These are phyloP conservation scores for Fonsecaea nubica DNA, from an alignment of 2,329 filamentous ascomycete species.

Conservation along the genomic window DNA sequence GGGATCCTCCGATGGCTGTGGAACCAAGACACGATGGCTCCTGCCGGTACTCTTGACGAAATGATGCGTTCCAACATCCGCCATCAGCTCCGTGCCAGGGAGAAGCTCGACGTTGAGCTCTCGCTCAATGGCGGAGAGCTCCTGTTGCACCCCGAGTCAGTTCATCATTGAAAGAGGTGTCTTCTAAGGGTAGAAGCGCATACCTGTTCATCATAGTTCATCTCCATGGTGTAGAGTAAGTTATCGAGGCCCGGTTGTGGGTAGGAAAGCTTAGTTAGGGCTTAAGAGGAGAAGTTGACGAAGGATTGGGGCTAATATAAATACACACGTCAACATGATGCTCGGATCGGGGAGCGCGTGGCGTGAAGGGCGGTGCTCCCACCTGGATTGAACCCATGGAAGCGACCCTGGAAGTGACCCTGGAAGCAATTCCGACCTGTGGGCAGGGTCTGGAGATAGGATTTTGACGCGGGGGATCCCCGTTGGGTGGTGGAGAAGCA, in stretches of 20 bases:
- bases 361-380: not conserved
- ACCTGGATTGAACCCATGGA: not conserved
- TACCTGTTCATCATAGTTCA: conserved; percentile 55
- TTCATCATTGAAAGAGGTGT: not conserved
- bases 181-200: conserved; percentile 34
- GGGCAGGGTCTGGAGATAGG: not conserved
- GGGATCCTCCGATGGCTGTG: conserved; percentile 57
- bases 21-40: conserved; percentile 52
- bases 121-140: conserved; percentile 38
- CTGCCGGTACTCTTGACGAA: conserved; percentile 63
- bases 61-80: conserved; percentile 66
- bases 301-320: not conserved
- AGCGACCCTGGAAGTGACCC: not conserved
- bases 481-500: not conserved
- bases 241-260: not conserved
- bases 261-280: not conserved
- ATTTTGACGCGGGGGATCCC: not conserved
- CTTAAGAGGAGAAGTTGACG: not conserved
- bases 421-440: not conserved
- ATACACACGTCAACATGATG: not conserved
- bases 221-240: conserved; percentile 51
- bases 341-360: conserved; percentile 2
- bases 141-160: conserved; percentile 23
- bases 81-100: conserved; percentile 66
- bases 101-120: conserved; percentile 60